Conservation (phyloP, 345 rosid genomes). For the Xanthoceras sorbifolium region DNA sequence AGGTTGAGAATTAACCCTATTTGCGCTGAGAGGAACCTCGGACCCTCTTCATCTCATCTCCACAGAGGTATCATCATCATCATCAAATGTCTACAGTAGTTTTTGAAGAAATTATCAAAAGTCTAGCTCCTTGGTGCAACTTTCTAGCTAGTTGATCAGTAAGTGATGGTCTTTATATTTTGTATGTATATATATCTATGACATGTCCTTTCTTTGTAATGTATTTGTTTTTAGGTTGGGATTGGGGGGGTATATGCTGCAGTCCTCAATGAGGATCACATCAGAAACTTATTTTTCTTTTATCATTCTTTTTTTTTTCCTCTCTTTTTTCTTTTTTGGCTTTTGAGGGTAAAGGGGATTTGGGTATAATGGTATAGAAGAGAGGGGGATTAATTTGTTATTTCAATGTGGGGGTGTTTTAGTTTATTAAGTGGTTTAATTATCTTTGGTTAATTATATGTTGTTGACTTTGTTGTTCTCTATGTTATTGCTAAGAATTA, state of each 20-base stretch:
- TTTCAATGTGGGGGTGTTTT: conserved; percentile 32
- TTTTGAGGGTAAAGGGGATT: conserved; percentile 15
- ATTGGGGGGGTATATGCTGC: conserved; percentile 28
- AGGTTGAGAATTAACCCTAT: conserved; percentile 39
- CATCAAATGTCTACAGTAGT: conserved; percentile 17
- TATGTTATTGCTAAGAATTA: not conserved
- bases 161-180: conserved; percentile 31
- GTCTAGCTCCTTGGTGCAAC: conserved; percentile 37
- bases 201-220: conserved; percentile 25
- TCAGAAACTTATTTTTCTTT: conserved; percentile 25
- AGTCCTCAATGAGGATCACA: conserved; percentile 28
- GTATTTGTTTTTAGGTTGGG: conserved; percentile 26
- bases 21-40: conserved; percentile 93
- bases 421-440: conserved; percentile 5
- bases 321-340: conserved; percentile 11
- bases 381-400: conserved; percentile 45
- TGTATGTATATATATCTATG: conserved; percentile 40
- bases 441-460: conserved; percentile 14
- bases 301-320: conserved; percentile 15
- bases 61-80: conserved; percentile 34
- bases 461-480: conserved; percentile 15
- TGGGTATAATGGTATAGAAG: conserved; percentile 48
- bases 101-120: conserved; percentile 31
- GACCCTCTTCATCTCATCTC: conserved; percentile 80
- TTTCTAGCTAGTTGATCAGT: conserved; percentile 26